Conservation (phyloP, 345 rosid species). For the Mallotus nudiflorus region DNA sequence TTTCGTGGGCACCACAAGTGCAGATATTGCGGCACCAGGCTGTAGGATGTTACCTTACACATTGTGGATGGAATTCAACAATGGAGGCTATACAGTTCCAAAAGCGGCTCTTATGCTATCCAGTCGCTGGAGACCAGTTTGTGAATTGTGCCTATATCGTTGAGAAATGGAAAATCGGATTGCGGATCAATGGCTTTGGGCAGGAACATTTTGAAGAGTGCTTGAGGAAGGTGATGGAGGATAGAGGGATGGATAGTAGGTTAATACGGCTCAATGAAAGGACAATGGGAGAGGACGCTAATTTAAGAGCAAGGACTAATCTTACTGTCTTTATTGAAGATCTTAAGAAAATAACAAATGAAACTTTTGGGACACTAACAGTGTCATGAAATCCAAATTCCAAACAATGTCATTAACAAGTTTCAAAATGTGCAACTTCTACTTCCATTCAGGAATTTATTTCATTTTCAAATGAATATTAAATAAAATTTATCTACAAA, state of each 20-base stretch:
- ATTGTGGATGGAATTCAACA: slow-evolving; percentile 94
- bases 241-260: slow-evolving; percentile 43
- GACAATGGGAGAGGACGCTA: slow-evolving; percentile 44
- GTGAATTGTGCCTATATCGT: slow-evolving; percentile 62
- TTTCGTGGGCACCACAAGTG: slow-evolving; percentile 74
- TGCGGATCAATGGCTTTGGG: slow-evolving; percentile 46
- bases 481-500: too few relatives aligned
- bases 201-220: slow-evolving; percentile 48
- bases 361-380: too few relatives aligned
- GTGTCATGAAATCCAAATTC: too few relatives aligned
- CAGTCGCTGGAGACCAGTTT: slow-evolving; percentile 82
- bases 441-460: too few relatives aligned
- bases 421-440: too few relatives aligned
- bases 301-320: slow-evolving; percentile 21
- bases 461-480: too few relatives aligned
- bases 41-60: slow-evolving; percentile 60
- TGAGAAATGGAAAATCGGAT: slow-evolving; percentile 61
- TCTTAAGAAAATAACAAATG: too few relatives aligned
- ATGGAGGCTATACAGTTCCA: slow-evolving; percentile 57
- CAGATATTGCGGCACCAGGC: slow-evolving; percentile 50
- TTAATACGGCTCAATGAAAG: slow-evolving; percentile 37
- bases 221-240: slow-evolving; percentile 44
- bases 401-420: too few relatives aligned
- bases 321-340: slow-evolving; percentile 23
- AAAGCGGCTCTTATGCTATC: slow-evolving; percentile 58